A percentile compares a stretch with the other conserved stretches of the same genome.
Evolutionary conservation across 2,329 filamentous ascomycete species (phyloP).

Genomic region (Microsporum canis): DNA sequence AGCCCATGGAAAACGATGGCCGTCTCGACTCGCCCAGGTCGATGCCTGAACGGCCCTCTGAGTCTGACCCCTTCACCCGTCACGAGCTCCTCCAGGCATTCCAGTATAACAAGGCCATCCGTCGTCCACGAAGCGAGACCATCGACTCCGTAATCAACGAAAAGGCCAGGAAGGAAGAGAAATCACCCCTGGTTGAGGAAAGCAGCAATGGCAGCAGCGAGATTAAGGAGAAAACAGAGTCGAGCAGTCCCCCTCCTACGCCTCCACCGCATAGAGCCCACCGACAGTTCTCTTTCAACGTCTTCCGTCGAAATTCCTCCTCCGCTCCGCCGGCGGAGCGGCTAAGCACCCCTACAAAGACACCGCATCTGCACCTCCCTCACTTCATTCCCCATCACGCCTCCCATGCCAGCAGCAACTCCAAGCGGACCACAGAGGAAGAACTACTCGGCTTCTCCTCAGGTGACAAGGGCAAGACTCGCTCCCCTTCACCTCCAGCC

Average conservation of each 20-base stretch:
- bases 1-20: constrained; percentile 14
- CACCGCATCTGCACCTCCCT: constrained; percentile 4
- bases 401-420: constrained; percentile 16
- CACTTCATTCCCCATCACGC: constrained; percentile 5
- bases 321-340: constrained; percentile 1
- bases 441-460: constrained; percentile 74
- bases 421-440: constrained; percentile 49
- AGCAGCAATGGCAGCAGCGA: background rate
- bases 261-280: constrained; percentile 32
- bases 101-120: constrained; percentile 8
- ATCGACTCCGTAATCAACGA: constrained; percentile 1
- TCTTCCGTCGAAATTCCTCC: constrained; percentile 50
- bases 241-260: constrained; percentile 4
- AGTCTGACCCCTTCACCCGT: constrained; percentile 52
- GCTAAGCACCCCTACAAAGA: background rate
- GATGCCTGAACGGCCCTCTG: constrained; percentile 23
- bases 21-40: constrained; percentile 3
- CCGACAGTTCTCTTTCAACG: constrained; percentile 85
- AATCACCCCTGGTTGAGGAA: background rate
- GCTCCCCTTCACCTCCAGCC: constrained; percentile 10
- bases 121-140: background rate
- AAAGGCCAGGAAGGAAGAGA: background rate
- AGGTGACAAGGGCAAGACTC: constrained; percentile 42
- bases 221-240: background rate
- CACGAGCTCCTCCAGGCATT: constrained; percentile 49